Percentiles rank a stretch among this genome's conserved stretches.
phyloP scores from a whole-genome alignment of 83 land plant species.

The Picea mariana region DNA sequence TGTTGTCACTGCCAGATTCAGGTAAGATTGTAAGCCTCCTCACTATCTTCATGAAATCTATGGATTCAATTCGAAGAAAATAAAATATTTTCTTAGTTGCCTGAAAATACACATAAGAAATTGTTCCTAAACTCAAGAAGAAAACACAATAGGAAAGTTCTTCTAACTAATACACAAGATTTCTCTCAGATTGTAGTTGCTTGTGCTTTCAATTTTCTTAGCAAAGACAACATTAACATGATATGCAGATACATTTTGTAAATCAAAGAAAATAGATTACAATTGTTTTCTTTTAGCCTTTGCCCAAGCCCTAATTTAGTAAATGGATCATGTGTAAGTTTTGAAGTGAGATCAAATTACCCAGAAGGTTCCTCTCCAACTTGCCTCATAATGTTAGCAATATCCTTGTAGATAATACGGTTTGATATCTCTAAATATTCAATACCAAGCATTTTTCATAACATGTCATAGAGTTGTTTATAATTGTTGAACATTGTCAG shows the following conservation, averaged over 20 bases:
- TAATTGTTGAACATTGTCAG: no score
- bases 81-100: background rate
- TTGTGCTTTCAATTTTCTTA: background rate
- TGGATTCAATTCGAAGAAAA: conserved; percentile 21
- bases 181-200: background rate
- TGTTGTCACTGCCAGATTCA: conserved; percentile 31
- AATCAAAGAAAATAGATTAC: background rate
- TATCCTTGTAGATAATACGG: no score
- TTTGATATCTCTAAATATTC: no score
- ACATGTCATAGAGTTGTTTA: no score
- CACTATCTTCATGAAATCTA: conserved; percentile 46
- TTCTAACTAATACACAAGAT: background rate
- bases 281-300: no score
- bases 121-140: background rate
- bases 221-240: background rate
- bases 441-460: no score
- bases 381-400: no score
- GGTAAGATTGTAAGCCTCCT: conserved; percentile 41
- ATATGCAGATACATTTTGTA: background rate
- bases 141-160: background rate
- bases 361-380: no score
- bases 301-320: background rate
- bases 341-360: no score
- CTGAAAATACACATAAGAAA: background rate
- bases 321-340: no score